Conservation (phyloP, 73 alveolate species). For the Loxodes magnus region DNA sequence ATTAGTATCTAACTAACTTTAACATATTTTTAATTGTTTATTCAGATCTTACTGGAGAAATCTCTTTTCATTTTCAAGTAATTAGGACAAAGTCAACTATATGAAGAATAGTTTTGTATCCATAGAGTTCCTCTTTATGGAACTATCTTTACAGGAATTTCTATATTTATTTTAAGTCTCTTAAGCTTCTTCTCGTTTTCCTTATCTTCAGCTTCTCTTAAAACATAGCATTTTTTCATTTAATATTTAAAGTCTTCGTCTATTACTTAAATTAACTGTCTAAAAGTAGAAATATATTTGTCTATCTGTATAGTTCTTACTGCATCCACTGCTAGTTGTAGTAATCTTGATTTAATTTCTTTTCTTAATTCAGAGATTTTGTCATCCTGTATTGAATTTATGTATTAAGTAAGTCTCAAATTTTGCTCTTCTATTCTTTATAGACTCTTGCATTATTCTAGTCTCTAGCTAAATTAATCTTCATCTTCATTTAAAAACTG, state of each 20-base stretch:
- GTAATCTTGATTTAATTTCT: constrained; percentile 46
- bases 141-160: constrained; percentile 36
- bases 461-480: constrained; percentile 38
- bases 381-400: constrained; percentile 73
- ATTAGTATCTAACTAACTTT: constrained; percentile 39
- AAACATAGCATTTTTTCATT: constrained; percentile 82
- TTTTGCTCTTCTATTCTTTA: constrained; percentile 69
- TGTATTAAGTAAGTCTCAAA: constrained; percentile 64
- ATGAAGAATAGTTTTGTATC: constrained; percentile 27
- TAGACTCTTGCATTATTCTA: constrained; percentile 24
- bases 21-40: constrained; percentile 26
- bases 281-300: constrained; percentile 39
- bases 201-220: constrained; percentile 78
- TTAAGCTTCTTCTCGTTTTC: constrained; percentile 48
- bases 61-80: constrained; percentile 15
- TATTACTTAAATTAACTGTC: constrained; percentile 52
- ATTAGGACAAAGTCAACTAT: too few species aligned
- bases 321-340: constrained; percentile 26
- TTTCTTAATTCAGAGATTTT: constrained; percentile 62
- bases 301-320: too few species aligned
- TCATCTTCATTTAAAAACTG: constrained; percentile 74
- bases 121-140: constrained; percentile 46
- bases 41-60: constrained; percentile 29
- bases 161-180: constrained; percentile 40
- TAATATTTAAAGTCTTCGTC: constrained; percentile 76